These are phyloP conservation scores for Arthroderma sp. DNA, from an alignment of 2,329 filamentous ascomycete species.

Conservation along the genomic window DNA sequence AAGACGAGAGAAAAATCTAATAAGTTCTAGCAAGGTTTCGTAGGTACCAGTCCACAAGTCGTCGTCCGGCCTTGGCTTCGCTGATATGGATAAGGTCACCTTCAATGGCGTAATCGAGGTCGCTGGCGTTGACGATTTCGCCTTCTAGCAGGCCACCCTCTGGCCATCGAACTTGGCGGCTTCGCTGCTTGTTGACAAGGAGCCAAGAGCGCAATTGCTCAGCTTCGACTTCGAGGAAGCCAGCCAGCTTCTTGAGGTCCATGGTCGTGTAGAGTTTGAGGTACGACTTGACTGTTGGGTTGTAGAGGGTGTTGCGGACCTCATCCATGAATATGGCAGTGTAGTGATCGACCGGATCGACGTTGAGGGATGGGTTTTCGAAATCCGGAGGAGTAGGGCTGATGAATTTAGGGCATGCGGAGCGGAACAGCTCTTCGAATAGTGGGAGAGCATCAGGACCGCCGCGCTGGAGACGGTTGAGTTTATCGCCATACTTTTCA, in stretches of 20 bases:
- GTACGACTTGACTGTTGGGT: constrained; percentile 95
- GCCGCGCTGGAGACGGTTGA: constrained; percentile 89
- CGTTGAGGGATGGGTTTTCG: constrained; percentile 87
- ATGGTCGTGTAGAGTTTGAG: constrained; percentile 98
- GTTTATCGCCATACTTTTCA: constrained; percentile 98
- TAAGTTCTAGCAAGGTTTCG: constrained; percentile 93
- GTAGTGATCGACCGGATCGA: constrained; percentile 96
- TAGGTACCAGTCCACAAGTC: constrained; percentile 97
- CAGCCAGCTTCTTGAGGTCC: constrained; percentile 95
- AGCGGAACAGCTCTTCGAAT: constrained; percentile 95
- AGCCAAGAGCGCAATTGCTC: constrained; percentile 90
- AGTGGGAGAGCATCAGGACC: constrained; percentile 89
- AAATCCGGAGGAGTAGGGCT: constrained; percentile 94
- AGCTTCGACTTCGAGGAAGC: constrained; percentile 93
- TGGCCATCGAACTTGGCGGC: constrained; percentile 86
- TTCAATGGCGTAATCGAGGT: constrained; percentile 94
- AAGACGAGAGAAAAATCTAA: constrained; percentile 32
- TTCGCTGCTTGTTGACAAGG: constrained; percentile 96
- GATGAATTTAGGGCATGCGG: constrained; percentile 99
- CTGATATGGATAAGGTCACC: constrained; percentile 97
- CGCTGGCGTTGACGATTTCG: constrained; percentile 82
- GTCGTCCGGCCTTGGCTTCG: constrained; percentile 93
- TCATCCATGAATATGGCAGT: constrained; percentile 98
- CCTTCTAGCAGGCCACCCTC: constrained; percentile 84
- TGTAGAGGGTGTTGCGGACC: constrained; percentile 98